phyloP scores from a whole-genome alignment of 257 asterid genomes.

The Anisodus acutangulus region DNA sequence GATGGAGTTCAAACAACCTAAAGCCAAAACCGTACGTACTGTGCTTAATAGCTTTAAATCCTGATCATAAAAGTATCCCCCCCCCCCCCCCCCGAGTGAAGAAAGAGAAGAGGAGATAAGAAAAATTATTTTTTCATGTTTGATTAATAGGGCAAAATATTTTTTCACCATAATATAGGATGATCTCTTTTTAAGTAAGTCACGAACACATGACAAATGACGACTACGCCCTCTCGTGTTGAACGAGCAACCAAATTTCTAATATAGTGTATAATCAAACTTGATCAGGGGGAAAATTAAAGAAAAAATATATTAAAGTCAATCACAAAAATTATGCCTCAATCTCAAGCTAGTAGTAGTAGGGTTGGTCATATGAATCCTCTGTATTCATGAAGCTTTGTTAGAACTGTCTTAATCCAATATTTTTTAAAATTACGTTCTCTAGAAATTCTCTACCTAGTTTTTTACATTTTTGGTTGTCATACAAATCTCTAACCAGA shows the following conservation, averaged over 20 bases:
- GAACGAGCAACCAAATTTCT: neutral
- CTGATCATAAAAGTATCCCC: neutral
- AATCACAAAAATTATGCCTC: neutral
- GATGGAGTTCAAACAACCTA: constrained; percentile 4
- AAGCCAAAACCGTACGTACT: neutral
- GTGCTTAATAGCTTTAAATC: constrained; percentile 11
- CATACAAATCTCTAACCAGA: constrained; percentile 6
- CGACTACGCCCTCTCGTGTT: neutral
- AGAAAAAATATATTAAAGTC: neutral
- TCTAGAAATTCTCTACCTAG: neutral
- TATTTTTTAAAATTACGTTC: neutral
- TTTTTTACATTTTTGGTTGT: neutral
- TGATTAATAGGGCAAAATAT: neutral
- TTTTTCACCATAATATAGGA: neutral
- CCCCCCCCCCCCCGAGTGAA: neutral
- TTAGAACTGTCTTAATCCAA: neutral
- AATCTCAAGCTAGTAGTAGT: neutral
- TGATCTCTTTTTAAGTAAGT: neutral
- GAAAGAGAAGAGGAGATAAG: neutral
- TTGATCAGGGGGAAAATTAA: neutral
- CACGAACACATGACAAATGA: neutral
- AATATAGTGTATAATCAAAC: constrained; percentile 6
- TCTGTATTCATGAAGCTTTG: neutral
- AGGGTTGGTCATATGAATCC: neutral
- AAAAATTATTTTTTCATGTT: neutral